Evolutionary conservation across 305 asterid genomes (phyloP).

Genomic region (Solanum hybrid): DNA sequence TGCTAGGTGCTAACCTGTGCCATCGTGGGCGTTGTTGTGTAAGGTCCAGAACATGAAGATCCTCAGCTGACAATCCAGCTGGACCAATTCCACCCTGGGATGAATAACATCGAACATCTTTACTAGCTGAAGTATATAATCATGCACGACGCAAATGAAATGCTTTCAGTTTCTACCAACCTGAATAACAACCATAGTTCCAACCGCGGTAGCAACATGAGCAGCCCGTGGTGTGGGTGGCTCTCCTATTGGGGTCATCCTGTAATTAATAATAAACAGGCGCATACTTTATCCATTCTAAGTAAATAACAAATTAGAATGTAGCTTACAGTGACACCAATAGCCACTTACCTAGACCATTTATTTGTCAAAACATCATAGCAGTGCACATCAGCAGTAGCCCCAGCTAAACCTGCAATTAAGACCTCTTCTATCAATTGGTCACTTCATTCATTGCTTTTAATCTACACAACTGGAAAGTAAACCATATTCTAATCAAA

Average conservation of each 20-base stretch:
- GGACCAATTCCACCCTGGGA: slow-evolving; percentile 99
- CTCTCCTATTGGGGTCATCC: slow-evolving; percentile 93
- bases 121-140: slow-evolving; percentile 3
- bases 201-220: slow-evolving; percentile 96
- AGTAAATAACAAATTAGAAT: neutral
- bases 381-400: slow-evolving; percentile 98
- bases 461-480: neutral
- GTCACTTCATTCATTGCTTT: neutral
- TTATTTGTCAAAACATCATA: slow-evolving; percentile 85
- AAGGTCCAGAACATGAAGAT: slow-evolving; percentile 96
- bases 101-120: slow-evolving; percentile 7
- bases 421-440: slow-evolving; percentile 5
- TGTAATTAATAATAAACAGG: slow-evolving; percentile 21
- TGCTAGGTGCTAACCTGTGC: slow-evolving; percentile 60
- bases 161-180: slow-evolving; percentile 27
- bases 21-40: slow-evolving; percentile 96
- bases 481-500: neutral
- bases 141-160: neutral
- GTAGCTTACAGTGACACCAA: neutral
- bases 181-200: slow-evolving; percentile 99
- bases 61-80: slow-evolving; percentile 97
- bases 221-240: slow-evolving; percentile 99
- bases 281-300: slow-evolving; percentile 1
- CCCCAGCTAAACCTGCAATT: slow-evolving; percentile 92
- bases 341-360: slow-evolving; percentile 73